Conservation (phyloP, 164 flowering plant genomes). For the Buxus sempervirens region DNA sequence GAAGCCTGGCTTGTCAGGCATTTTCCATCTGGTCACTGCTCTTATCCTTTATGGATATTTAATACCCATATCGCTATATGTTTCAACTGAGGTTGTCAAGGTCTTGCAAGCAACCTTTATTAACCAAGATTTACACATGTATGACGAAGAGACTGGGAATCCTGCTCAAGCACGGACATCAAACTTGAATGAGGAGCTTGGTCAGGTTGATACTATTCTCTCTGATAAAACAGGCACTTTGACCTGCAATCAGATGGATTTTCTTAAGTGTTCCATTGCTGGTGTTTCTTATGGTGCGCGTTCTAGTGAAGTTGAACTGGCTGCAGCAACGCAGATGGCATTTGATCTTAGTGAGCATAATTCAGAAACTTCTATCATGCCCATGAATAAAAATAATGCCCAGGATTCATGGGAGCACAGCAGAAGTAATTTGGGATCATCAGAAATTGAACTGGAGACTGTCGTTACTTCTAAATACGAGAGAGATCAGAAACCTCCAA, state of each 20-base stretch:
- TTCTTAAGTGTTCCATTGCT: conserved; percentile 88
- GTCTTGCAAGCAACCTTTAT: conserved; percentile 83
- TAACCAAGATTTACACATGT: conserved; percentile 77
- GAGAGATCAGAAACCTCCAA: conserved; percentile 29
- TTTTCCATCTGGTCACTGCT: conserved; percentile 77
- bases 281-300: conserved; percentile 77
- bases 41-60: conserved; percentile 83
- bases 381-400: conserved; percentile 12
- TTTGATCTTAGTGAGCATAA: conserved; percentile 43
- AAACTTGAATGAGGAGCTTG: conserved; percentile 92
- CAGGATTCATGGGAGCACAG: conserved; percentile 10
- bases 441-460: conserved; percentile 66
- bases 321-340: conserved; percentile 79
- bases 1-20: conserved; percentile 41
- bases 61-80: conserved; percentile 90
- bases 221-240: conserved; percentile 96
- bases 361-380: conserved; percentile 14
- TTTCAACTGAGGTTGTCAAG: conserved; percentile 89
- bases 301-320: conserved; percentile 87
- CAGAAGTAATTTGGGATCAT: conserved; percentile 12
- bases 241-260: conserved; percentile 98
- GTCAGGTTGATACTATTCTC: conserved; percentile 91
- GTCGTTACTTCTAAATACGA: conserved; percentile 41
- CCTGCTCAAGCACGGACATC: conserved; percentile 85
- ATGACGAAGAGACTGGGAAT: conserved; percentile 72